These are phyloP conservation scores for Kodamaea sp. DNA, from an alignment of 1,139 yeast genomes.

Conservation along the genomic window DNA sequence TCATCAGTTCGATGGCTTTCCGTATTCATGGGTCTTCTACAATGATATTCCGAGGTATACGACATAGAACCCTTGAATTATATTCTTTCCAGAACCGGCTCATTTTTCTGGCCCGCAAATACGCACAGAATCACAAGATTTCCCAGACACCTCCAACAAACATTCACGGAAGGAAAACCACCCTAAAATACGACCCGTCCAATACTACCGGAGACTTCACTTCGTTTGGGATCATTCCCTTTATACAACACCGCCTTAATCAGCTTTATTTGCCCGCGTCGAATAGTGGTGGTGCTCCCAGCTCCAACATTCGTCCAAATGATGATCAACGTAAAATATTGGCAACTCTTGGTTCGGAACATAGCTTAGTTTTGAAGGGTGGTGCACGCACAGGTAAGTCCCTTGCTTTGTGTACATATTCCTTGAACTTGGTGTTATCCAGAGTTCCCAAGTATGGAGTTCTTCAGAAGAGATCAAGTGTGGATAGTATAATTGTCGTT, in stretches of 20 bases:
- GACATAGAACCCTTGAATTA: too few species aligned
- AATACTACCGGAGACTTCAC: slow-evolving; percentile 21
- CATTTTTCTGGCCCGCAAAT: too few species aligned
- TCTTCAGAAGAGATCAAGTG: slow-evolving; percentile 10
- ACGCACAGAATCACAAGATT: too few species aligned
- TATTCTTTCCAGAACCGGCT: too few species aligned
- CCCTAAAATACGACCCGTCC: slow-evolving; percentile 18
- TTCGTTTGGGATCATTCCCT: slow-evolving; percentile 28
- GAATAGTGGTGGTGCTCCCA: slow-evolving; percentile 9
- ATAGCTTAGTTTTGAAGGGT: slow-evolving; percentile 22
- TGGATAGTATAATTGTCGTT: slow-evolving; percentile 27
- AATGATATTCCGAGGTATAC: too few species aligned
- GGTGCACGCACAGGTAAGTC: slow-evolving; percentile 27
- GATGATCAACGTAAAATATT: slow-evolving; percentile 26
- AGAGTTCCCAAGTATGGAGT: slow-evolving; percentile 22
- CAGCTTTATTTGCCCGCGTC: slow-evolving; percentile 10
- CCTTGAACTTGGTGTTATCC: slow-evolving; percentile 23
- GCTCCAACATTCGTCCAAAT: slow-evolving; percentile 22
- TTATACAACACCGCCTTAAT: slow-evolving; percentile 28
- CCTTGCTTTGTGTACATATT: slow-evolving; percentile 23
- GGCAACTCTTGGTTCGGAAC: slow-evolving; percentile 19
- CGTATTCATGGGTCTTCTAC: too few species aligned
- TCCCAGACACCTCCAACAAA: too few species aligned
- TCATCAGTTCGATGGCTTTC: too few species aligned
- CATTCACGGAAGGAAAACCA: too few species aligned